phyloP scores from a whole-genome alignment of 176 grass and related monocot species.

The Puya raimondii region DNA sequence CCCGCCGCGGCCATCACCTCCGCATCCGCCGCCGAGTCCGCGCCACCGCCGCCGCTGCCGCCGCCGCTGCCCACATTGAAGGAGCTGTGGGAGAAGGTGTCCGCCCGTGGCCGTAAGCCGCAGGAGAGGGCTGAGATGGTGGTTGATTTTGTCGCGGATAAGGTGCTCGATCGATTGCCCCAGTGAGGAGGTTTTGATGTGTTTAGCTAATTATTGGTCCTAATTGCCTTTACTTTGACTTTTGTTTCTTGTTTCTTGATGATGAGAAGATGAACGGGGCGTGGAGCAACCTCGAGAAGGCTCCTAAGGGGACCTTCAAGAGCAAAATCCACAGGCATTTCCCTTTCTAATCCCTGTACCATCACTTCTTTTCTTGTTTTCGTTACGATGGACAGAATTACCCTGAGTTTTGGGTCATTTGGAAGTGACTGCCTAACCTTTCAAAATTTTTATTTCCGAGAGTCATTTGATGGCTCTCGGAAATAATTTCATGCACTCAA shows the following conservation, averaged over 20 bases:
- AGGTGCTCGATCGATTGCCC: constrained; percentile 31
- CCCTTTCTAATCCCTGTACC: too few relatives aligned
- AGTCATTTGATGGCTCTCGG: not conserved
- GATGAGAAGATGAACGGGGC: constrained; percentile 63
- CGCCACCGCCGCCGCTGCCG: constrained; percentile 1
- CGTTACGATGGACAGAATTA: too few relatives aligned
- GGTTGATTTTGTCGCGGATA: constrained; percentile 58
- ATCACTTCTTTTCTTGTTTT: too few relatives aligned
- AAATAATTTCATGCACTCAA: too few relatives aligned
- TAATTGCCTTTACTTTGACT: not conserved
- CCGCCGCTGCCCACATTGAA: constrained; percentile 23
- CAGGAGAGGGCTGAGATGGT: constrained; percentile 58
- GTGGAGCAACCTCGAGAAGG: constrained; percentile 73
- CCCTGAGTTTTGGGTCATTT: too few relatives aligned
- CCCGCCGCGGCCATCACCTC: not conserved
- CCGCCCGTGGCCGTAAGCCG: constrained; percentile 23
- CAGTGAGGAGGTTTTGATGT: constrained; percentile 4
- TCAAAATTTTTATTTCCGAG: too few relatives aligned
- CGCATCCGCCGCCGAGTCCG: constrained; percentile 24
- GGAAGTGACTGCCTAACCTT: too few relatives aligned
- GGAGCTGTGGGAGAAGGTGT: constrained; percentile 62
- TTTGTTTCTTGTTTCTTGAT: not conserved
- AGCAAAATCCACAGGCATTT: constrained; percentile 60
- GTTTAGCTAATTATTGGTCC: not conserved
- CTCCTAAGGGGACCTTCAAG: constrained; percentile 74